Conservation (phyloP, 306 rosid genomes). For the Malus fusca region DNA sequence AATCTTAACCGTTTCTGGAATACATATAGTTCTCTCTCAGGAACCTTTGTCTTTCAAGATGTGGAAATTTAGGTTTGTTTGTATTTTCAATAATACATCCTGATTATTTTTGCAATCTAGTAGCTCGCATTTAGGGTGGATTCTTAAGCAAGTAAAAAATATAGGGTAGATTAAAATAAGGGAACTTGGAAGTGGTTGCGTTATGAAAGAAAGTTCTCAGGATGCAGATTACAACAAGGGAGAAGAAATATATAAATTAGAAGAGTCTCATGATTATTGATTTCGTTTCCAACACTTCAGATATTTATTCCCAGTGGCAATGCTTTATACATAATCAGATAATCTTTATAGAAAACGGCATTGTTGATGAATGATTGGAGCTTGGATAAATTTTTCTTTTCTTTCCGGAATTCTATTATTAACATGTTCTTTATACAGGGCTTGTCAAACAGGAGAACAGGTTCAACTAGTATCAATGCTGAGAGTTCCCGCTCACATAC, state of each 20-base stretch:
- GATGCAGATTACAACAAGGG: conserved; percentile 30
- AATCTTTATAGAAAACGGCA: conserved; percentile 5
- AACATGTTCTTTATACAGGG: conserved; percentile 54
- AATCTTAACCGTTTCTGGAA: neutral
- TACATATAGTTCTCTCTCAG: neutral
- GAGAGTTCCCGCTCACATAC: conserved; percentile 99
- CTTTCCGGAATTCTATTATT: conserved; percentile 6
- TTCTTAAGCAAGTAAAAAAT: neutral
- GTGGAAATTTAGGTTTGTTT: neutral
- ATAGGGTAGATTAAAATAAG: neutral
- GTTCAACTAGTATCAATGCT: conserved; percentile 92
- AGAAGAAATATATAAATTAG: conserved; percentile 24
- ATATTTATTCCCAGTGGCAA: conserved; percentile 5
- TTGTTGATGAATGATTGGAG: conserved; percentile 25
- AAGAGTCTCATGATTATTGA: conserved; percentile 23
- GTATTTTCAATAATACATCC: neutral
- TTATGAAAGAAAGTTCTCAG: conserved; percentile 12
- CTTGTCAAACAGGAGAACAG: conserved; percentile 82
- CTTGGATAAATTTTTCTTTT: neutral
- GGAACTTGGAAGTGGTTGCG: conserved; percentile 1
- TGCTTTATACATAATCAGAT: neutral
- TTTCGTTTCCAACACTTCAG: conserved; percentile 2
- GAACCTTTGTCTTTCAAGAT: neutral
- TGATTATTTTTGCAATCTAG: neutral
- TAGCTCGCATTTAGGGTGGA: neutral